Evolutionary conservation across 1,284 basidiomycete species (phyloP).

Genomic region (Porogramme epimiltina): DNA sequence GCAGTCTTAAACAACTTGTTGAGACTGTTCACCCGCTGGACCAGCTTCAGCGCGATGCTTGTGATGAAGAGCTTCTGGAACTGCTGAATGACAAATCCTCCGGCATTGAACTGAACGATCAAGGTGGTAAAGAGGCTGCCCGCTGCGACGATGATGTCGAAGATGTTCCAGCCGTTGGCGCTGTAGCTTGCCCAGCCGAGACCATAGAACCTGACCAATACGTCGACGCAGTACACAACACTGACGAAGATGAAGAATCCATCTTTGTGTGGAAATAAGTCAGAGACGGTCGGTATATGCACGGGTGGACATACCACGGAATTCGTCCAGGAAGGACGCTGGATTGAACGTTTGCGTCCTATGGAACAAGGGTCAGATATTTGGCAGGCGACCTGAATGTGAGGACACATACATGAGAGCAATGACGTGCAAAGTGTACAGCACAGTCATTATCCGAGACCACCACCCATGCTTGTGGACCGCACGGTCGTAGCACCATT

Average conservation of each 20-base stretch:
- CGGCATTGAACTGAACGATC: slow-evolving; percentile 63
- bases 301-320: slow-evolving; percentile 60
- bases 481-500: slow-evolving; percentile 93
- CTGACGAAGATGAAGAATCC: slow-evolving; percentile 80
- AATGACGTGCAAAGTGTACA: slow-evolving; percentile 87
- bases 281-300: neutral
- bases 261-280: slow-evolving; percentile 45
- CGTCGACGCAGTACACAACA: slow-evolving; percentile 78
- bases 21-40: slow-evolving; percentile 86
- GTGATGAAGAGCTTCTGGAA: slow-evolving; percentile 96
- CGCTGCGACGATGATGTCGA: slow-evolving; percentile 82
- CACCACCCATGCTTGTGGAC: slow-evolving; percentile 95
- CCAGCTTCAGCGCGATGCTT: slow-evolving; percentile 91
- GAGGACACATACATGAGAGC: slow-evolving; percentile 72
- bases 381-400: neutral
- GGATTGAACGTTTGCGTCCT: slow-evolving; percentile 84
- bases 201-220: slow-evolving; percentile 78
- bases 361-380: slow-evolving; percentile 2
- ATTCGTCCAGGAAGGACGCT: slow-evolving; percentile 53
- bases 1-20: slow-evolving; percentile 98
- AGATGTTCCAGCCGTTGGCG: slow-evolving; percentile 91
- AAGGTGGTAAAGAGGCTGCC: slow-evolving; percentile 89
- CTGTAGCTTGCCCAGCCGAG: slow-evolving; percentile 86
- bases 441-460: slow-evolving; percentile 79
- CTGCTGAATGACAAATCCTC: slow-evolving; percentile 61